Conservation (phyloP, 106 monocot species). For the Narthecium ossifragum region DNA sequence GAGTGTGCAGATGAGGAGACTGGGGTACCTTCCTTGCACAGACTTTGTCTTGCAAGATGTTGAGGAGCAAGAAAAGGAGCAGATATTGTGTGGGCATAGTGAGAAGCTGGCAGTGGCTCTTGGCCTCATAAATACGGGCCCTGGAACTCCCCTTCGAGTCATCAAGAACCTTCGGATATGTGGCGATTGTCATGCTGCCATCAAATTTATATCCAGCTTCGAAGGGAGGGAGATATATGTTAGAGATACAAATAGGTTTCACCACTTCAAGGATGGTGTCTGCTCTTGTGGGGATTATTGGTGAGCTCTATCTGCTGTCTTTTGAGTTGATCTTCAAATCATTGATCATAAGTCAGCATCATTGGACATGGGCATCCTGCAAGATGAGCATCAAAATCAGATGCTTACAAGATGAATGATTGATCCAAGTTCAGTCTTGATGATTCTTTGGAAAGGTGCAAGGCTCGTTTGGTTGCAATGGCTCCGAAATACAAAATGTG, state of each 20-base stretch:
- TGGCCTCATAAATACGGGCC: constrained; percentile 54
- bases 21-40: constrained; percentile 49
- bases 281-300: constrained; percentile 88
- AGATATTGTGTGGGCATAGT: constrained; percentile 75
- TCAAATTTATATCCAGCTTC: constrained; percentile 63
- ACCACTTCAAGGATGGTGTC: constrained; percentile 70
- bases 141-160: constrained; percentile 48
- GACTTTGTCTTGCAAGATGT: constrained; percentile 76
- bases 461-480: too few species aligned
- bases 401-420: too few species aligned
- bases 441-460: too few species aligned
- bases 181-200: constrained; percentile 68
- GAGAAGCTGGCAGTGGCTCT: constrained; percentile 79
- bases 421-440: too few species aligned
- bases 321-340: not conserved
- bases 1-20: constrained; percentile 46
- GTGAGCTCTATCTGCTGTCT: constrained; percentile 17
- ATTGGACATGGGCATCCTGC: too few species aligned
- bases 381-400: too few species aligned
- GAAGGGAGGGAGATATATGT: constrained; percentile 73
- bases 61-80: constrained; percentile 92
- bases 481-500: too few species aligned
- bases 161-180: constrained; percentile 88
- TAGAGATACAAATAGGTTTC: constrained; percentile 82
- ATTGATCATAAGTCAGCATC: too few species aligned